Evolutionary conservation across 2,329 filamentous ascomycete genomes (phyloP).

Genomic region (Nemania sp.): DNA sequence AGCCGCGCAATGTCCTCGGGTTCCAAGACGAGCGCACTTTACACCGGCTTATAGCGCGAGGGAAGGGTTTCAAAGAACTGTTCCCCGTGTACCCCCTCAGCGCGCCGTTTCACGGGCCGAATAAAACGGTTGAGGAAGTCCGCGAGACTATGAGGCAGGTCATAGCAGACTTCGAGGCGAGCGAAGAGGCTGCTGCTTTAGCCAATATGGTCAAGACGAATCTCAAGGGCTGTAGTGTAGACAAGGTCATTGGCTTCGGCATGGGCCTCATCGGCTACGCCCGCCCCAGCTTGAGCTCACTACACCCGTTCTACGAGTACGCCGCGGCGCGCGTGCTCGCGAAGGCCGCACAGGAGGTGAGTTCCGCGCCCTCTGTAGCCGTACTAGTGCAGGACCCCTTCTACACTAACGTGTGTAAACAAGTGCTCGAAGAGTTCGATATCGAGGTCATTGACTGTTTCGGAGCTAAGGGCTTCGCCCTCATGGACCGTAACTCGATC

Average conservation of each 20-base stretch:
- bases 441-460: constrained; percentile 32
- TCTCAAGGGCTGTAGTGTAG: neutral
- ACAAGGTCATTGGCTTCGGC: constrained; percentile 41
- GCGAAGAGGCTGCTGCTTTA: neutral
- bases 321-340: constrained; percentile 28
- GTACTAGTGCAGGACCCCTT: constrained; percentile 24
- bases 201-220: constrained; percentile 5
- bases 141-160: neutral
- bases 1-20: neutral
- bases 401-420: constrained; percentile 32
- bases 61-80: neutral
- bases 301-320: constrained; percentile 9
- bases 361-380: accelerated
- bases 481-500: constrained; percentile 38
- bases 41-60: neutral
- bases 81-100: neutral
- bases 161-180: neutral
- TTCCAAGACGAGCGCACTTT: constrained; percentile 16
- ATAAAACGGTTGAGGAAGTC: neutral
- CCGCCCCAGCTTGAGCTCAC: neutral
- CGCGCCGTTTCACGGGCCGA: neutral
- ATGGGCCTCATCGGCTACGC: constrained; percentile 17
- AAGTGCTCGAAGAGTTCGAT: constrained; percentile 14
- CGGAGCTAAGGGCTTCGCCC: constrained; percentile 38
- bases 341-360: constrained; percentile 13